Conservation (phyloP, 2,329 filamentous ascomycete genomes). For the Aurifilum marmelostoma region DNA sequence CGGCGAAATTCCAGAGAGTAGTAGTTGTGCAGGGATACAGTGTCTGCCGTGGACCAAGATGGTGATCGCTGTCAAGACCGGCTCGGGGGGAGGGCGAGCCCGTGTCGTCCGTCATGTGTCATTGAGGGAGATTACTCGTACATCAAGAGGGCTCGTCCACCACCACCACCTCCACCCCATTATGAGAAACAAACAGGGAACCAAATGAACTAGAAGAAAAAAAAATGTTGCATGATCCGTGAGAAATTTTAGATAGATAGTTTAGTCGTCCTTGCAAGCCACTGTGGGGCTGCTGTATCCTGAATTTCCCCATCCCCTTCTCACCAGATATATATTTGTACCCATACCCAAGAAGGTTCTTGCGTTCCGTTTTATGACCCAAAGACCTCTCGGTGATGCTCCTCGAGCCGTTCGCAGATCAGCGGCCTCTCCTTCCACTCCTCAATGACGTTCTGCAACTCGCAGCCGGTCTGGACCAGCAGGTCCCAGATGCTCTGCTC, state of each 20-base stretch:
- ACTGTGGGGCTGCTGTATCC: neutral
- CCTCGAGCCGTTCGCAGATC: conserved; percentile 42
- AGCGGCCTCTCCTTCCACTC: conserved; percentile 26
- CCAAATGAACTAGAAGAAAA: neutral
- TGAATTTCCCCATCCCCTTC: neutral
- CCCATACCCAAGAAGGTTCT: neutral
- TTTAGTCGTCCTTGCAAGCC: neutral
- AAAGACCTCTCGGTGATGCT: conserved; percentile 47
- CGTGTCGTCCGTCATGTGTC: neutral
- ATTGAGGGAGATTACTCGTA: conserved; percentile 7
- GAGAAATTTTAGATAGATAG: neutral
- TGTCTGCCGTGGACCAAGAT: neutral
- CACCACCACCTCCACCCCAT: neutral
- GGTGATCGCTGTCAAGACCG: conserved; percentile 2
- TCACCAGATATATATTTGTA: neutral
- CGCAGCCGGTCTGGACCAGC: conserved; percentile 37
- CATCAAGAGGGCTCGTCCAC: neutral
- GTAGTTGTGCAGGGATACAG: neutral
- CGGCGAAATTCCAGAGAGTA: too few species aligned
- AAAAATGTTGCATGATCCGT: neutral
- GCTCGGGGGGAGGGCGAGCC: neutral
- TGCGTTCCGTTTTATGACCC: neutral
- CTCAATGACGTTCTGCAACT: conserved; percentile 31
- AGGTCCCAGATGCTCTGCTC: conserved; percentile 41
- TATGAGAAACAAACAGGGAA: neutral